Evolutionary conservation across 208 protist species (phyloP).

Genomic region (Novymonas esmeraldas): DNA sequence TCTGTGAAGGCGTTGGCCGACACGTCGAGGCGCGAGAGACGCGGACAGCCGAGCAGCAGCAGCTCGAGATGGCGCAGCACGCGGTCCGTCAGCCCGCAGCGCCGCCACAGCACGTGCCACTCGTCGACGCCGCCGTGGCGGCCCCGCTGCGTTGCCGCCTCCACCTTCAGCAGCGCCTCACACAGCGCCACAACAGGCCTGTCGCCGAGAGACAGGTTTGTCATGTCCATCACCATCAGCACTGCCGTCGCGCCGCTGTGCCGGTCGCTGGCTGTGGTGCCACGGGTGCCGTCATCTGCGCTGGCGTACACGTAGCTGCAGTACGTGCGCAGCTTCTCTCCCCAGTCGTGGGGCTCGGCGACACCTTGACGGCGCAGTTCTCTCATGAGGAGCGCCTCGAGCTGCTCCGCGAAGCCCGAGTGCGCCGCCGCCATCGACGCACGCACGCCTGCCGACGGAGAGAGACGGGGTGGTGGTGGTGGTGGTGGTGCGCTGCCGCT

Average conservation of each 20-base stretch:
- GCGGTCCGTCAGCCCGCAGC: constrained; percentile 57
- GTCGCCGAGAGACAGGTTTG: constrained; percentile 41
- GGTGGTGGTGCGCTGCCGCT: too few species aligned
- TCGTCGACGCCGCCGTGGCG: constrained; percentile 13
- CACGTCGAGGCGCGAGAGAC: constrained; percentile 44
- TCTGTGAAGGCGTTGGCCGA: constrained; percentile 38
- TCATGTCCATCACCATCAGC: constrained; percentile 34
- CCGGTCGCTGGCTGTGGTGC: constrained; percentile 1
- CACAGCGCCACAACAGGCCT: constrained; percentile 55
- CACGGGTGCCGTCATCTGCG: background rate
- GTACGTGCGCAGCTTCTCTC: constrained; percentile 19
- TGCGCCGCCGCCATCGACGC: too few species aligned
- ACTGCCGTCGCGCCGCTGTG: background rate
- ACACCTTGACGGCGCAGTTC: constrained; percentile 72
- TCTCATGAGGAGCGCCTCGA: constrained; percentile 32
- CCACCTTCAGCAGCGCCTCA: constrained; percentile 64
- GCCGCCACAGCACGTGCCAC: constrained; percentile 43
- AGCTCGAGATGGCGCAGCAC: constrained; percentile 50
- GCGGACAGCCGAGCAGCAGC: constrained; percentile 43
- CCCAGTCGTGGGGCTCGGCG: constrained; percentile 26
- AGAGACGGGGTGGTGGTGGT: background rate
- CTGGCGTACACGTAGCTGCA: constrained; percentile 12
- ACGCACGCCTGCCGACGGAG: constrained; percentile 6
- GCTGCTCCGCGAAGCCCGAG: constrained; percentile 30
- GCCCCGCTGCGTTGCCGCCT: constrained; percentile 6